Evolutionary conservation across 2,329 filamentous ascomycete species (phyloP).

Genomic region (Cladophialophora immunda): DNA sequence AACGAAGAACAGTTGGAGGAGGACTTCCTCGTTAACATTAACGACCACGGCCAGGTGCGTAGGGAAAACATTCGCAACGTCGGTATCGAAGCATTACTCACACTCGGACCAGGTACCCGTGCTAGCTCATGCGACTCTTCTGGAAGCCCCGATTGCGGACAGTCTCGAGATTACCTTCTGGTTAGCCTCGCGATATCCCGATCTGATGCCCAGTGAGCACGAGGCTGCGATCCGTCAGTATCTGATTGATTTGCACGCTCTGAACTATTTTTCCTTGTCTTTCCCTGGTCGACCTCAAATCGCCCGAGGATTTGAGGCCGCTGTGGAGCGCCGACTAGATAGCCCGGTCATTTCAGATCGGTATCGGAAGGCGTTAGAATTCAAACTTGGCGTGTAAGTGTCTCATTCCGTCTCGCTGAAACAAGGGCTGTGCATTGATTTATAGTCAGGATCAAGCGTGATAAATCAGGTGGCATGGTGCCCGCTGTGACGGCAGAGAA

Average conservation of each 20-base stretch:
- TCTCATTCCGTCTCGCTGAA: no score
- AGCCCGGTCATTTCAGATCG: slow-evolving; percentile 8
- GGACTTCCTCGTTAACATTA: slow-evolving; percentile 19
- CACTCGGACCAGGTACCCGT: neutral
- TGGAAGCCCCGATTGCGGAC: neutral
- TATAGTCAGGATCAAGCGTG: slow-evolving; percentile 5
- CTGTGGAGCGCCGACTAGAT: neutral
- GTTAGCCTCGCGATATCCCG: neutral
- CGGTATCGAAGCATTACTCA: neutral
- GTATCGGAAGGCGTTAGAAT: slow-evolving; percentile 16
- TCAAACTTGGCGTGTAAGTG: slow-evolving; percentile 20
- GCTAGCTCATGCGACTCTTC: neutral
- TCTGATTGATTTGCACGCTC: slow-evolving; percentile 1
- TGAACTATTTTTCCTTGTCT: slow-evolving; percentile 5
- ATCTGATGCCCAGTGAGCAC: neutral
- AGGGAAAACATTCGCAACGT: neutral
- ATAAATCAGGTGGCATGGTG: slow-evolving; percentile 18
- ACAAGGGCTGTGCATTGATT: no score
- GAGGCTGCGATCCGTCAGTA: neutral
- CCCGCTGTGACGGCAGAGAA: slow-evolving; percentile 13
- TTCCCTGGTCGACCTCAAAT: neutral
- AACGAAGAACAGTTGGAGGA: slow-evolving; percentile 18
- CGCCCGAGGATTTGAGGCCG: neutral
- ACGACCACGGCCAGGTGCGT: slow-evolving; percentile 20
- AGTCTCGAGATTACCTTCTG: neutral